Evolutionary conservation across 78 protist genomes (phyloP).

Genomic region (Dictyostelium citrinum): DNA sequence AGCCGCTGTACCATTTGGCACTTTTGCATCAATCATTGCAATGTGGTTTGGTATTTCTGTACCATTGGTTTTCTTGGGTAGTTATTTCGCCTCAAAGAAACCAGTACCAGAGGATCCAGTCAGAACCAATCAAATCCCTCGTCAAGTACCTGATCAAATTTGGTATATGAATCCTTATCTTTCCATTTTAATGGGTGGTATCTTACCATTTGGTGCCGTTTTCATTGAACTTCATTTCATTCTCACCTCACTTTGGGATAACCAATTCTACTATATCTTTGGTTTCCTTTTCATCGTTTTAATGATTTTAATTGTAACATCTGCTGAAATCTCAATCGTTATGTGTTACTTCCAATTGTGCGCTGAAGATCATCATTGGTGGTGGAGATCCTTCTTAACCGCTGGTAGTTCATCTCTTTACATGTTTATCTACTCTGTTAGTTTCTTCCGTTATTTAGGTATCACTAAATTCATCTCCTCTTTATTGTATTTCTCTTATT

Average conservation of each 20-base stretch:
- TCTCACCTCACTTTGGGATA: slow-evolving; percentile 91
- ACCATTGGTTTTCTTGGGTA: slow-evolving; percentile 96
- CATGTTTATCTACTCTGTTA: slow-evolving; percentile 93
- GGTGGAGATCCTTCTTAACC: slow-evolving; percentile 98
- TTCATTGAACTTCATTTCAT: slow-evolving; percentile 97
- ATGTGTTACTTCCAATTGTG: slow-evolving; percentile 97
- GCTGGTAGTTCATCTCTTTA: slow-evolving; percentile 92
- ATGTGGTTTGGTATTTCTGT: slow-evolving; percentile 97
- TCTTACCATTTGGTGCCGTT: slow-evolving; percentile 97
- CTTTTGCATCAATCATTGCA: slow-evolving; percentile 82
- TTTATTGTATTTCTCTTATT: slow-evolving; percentile 94
- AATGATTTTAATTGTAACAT: slow-evolving; percentile 89
- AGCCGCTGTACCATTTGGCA: slow-evolving; percentile 91
- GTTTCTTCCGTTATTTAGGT: slow-evolving; percentile 84
- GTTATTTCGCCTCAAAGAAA: slow-evolving; percentile 91
- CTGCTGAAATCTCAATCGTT: slow-evolving; percentile 94
- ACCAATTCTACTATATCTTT: slow-evolving; percentile 95
- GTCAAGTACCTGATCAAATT: slow-evolving; percentile 93
- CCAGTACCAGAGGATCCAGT: slow-evolving; percentile 87
- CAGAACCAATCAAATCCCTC: slow-evolving; percentile 94
- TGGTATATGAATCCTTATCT: slow-evolving; percentile 93
- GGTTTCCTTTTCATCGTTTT: slow-evolving; percentile 96
- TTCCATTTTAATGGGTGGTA: slow-evolving; percentile 93
- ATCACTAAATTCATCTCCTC: slow-evolving; percentile 68
- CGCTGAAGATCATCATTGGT: slow-evolving; percentile 95